Conservation (phyloP, 148 eudicot species). For the Salicornia ramosissima region DNA sequence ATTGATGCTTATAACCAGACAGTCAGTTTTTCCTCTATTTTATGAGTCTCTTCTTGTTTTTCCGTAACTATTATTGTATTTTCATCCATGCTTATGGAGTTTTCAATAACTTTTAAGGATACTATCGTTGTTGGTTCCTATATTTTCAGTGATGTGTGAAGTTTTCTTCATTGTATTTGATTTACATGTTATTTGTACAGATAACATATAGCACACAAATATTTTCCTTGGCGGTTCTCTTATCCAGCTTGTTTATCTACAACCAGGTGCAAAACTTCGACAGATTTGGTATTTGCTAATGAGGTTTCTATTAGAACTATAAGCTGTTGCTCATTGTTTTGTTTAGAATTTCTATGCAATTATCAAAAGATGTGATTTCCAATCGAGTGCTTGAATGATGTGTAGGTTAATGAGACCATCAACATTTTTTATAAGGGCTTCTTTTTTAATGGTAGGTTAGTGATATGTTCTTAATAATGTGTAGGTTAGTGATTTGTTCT, state of each 20-base stretch:
- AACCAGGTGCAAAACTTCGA: slow-evolving; percentile 62
- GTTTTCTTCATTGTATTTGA: slow-evolving; percentile 5
- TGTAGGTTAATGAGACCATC: too few relatives aligned
- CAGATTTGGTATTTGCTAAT: neutral
- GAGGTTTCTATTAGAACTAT: neutral
- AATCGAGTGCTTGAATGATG: too few relatives aligned
- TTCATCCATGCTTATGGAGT: neutral
- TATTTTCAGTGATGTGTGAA: neutral
- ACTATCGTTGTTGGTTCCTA: neutral
- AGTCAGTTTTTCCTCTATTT: slow-evolving; percentile 38
- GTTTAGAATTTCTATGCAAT: too few relatives aligned
- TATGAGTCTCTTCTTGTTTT: neutral
- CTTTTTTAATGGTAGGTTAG: too few relatives aligned
- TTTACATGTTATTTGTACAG: slow-evolving; percentile 36
- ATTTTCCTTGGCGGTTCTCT: slow-evolving; percentile 86
- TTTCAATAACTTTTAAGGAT: neutral
- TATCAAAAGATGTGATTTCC: too few relatives aligned
- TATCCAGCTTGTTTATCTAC: slow-evolving; percentile 94
- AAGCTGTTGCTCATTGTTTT: too few relatives aligned
- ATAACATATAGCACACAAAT: slow-evolving; percentile 96
- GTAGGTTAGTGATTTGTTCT: too few relatives aligned
- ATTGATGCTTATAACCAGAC: slow-evolving; percentile 99
- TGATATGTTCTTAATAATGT: too few relatives aligned
- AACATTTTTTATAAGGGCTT: too few relatives aligned
- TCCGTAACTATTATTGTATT: slow-evolving; percentile 3